phyloP scores from a whole-genome alignment of 1,284 basidiomycete genomes.

The Macrocybe sp. region DNA sequence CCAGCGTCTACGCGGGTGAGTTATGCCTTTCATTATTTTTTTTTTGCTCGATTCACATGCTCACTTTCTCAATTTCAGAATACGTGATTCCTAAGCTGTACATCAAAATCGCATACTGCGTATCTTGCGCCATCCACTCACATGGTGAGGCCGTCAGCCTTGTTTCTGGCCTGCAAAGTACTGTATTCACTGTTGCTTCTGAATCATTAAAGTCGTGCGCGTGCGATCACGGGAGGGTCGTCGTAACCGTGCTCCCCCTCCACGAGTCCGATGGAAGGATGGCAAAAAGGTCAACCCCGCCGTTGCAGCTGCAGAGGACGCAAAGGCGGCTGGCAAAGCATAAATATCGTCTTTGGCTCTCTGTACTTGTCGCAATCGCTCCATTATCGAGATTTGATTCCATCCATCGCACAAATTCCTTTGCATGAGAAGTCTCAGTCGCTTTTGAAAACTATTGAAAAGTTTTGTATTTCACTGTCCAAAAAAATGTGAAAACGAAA shows the following conservation, averaged over 20 bases:
- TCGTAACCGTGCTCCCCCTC: slow-evolving; percentile 94
- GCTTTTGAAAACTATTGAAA: neutral
- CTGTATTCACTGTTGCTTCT: neutral
- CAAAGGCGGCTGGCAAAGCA: slow-evolving; percentile 46
- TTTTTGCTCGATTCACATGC: slow-evolving; percentile 6
- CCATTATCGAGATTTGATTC: slow-evolving; percentile 5
- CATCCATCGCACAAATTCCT: neutral
- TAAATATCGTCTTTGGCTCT: slow-evolving; percentile 24
- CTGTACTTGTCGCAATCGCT: slow-evolving; percentile 10
- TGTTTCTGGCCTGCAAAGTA: neutral
- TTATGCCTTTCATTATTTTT: slow-evolving; percentile 12
- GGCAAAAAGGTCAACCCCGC: slow-evolving; percentile 94
- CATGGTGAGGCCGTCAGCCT: slow-evolving; percentile 60
- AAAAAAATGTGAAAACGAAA: neutral
- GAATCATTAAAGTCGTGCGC: slow-evolving; percentile 69
- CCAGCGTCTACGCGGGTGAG: slow-evolving; percentile 89
- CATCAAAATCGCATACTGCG: slow-evolving; percentile 99
- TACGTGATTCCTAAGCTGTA: slow-evolving; percentile 98
- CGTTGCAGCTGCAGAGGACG: slow-evolving; percentile 68
- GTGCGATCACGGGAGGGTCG: slow-evolving; percentile 92
- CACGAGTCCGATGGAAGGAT: slow-evolving; percentile 96
- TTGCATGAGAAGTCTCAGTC: neutral
- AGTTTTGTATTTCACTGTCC: neutral
- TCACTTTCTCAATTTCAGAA: slow-evolving; percentile 46
- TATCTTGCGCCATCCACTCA: slow-evolving; percentile 99